Evolutionary conservation across 2,329 filamentous ascomycete species (phyloP), one percentile per base, ranked within the genome.

Genomic region (Diaporthe velutina): DNA sequence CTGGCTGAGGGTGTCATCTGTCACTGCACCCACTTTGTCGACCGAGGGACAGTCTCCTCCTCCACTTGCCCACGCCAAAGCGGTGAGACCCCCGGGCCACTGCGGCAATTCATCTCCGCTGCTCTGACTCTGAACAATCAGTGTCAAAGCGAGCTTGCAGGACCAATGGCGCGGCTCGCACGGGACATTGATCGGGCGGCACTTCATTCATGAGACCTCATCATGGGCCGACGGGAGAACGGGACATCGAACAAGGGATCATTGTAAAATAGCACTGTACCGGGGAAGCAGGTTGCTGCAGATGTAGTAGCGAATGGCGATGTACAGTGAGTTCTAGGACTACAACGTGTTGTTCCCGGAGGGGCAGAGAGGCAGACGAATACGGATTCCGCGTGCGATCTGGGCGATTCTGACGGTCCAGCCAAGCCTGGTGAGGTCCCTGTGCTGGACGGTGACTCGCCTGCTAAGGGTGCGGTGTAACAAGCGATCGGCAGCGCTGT

Each of bases 51-150:
- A 35, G 64, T 38, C 35, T 30, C 25, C 33, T 52, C 45, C 45
- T 67, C 45, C 64, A 67, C 64, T 67, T 67, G 28, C 33, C n/a
- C 30, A 33, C 45, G 64, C 45, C 64, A 52, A 35, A 67, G 64
- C 64, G 64, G 64, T 67, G 64, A 67, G 64, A 25, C 45, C 45
- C 45, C 45, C 12, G 42, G 45, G 22, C 30, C 45, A 38, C 64
- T 67, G 64, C 48, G 33, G 64, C 33, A 68, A 13, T 68, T 68
- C 64, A 68, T 68, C 48, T 68, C 64, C 48, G 64, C 48, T 68
- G 64, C 64, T 54, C 64, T 54, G 64, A 54, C 48, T 68, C 48
- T 54, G 64, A 40, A 68, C n/a, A 54, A 19, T 19, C n/a, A 38
- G 15, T 28, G 64, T 68, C 64, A 68, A 54, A 54, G 64, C 64